A percentile compares a stretch with the other conserved stretches of the same genome.
phyloP scores from a whole-genome alignment of 1,139 yeast genomes.

The Suhomyces bokatorum region DNA sequence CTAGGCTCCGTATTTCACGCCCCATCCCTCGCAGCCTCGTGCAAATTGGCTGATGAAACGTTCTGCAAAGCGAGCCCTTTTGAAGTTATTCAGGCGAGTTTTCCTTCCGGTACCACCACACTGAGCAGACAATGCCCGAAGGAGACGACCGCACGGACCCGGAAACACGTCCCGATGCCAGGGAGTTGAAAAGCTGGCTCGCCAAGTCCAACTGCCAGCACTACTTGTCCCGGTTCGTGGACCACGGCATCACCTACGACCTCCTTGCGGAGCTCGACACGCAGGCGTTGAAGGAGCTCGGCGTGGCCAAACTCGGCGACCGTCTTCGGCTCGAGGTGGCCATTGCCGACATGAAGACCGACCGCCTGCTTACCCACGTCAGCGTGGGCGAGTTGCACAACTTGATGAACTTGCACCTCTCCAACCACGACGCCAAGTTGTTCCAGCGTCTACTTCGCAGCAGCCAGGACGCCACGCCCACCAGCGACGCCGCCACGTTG shows the following conservation, averaged over 20 bases:
- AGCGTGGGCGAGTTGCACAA: slow-evolving; percentile 32
- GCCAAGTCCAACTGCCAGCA: slow-evolving; percentile 39
- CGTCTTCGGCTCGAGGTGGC: slow-evolving; percentile 65
- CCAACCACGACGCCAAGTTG: slow-evolving; percentile 7
- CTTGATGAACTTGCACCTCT: slow-evolving; percentile 25
- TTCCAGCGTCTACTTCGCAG: slow-evolving; percentile 5
- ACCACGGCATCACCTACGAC: slow-evolving; percentile 59
- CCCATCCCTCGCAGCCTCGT: background rate
- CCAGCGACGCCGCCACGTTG: slow-evolving; percentile 19
- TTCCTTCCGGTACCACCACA: background rate
- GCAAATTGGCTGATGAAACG: slow-evolving; percentile 6
- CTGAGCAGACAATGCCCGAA: slow-evolving; percentile 3
- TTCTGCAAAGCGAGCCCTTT: background rate
- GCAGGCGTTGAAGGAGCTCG: slow-evolving; percentile 69
- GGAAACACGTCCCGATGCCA: slow-evolving; percentile 7
- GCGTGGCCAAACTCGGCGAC: slow-evolving; percentile 80
- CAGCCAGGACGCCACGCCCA: slow-evolving; percentile 12
- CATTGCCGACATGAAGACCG: slow-evolving; percentile 42
- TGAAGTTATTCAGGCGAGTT: background rate
- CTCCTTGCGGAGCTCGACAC: slow-evolving; percentile 66
- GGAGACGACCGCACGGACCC: slow-evolving; percentile 4
- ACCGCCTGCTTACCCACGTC: slow-evolving; percentile 35
- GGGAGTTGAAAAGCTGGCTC: slow-evolving; percentile 41
- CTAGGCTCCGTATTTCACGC: no score
- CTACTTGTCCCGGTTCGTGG: slow-evolving; percentile 36